Evolutionary conservation across 257 asterid genomes (phyloP).

Genomic region (Nicotiana noctiflora): DNA sequence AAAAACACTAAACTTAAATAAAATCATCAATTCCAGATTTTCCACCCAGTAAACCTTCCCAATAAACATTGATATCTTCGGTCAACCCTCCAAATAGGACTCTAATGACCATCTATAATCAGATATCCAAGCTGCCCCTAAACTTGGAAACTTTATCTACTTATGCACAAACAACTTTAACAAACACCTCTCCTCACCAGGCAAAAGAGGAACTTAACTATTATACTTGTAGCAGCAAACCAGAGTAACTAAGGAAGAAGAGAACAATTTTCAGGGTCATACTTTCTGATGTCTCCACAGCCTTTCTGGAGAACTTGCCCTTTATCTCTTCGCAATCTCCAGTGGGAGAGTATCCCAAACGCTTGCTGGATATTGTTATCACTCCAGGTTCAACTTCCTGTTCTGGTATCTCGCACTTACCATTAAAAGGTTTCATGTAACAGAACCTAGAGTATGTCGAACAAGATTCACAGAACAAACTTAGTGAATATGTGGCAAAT

Average conservation of each 20-base stretch:
- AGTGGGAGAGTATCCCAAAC: constrained; percentile 13
- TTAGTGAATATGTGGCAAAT: neutral
- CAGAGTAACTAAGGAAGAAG: neutral
- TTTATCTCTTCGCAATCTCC: constrained; percentile 15
- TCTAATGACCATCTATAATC: neutral
- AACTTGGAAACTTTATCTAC: neutral
- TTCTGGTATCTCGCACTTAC: constrained; percentile 54
- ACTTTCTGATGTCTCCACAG: neutral
- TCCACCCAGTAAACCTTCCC: neutral
- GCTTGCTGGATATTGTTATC: constrained; percentile 48
- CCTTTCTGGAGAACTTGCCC: neutral
- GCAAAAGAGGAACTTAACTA: neutral
- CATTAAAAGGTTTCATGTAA: constrained; percentile 59
- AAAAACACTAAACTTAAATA: neutral
- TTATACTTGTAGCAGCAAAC: neutral
- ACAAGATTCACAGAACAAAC: constrained; percentile 1
- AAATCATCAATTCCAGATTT: neutral
- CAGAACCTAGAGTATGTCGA: constrained; percentile 53
- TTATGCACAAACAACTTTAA: neutral
- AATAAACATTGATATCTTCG: neutral
- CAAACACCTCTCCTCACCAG: neutral
- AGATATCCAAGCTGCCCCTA: neutral
- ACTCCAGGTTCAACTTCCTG: constrained; percentile 47
- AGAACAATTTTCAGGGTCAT: neutral
- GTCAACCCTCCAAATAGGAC: neutral